phyloP scores from a whole-genome alignment of 805 yeast genomes.

The Teunomyces panamensis region DNA sequence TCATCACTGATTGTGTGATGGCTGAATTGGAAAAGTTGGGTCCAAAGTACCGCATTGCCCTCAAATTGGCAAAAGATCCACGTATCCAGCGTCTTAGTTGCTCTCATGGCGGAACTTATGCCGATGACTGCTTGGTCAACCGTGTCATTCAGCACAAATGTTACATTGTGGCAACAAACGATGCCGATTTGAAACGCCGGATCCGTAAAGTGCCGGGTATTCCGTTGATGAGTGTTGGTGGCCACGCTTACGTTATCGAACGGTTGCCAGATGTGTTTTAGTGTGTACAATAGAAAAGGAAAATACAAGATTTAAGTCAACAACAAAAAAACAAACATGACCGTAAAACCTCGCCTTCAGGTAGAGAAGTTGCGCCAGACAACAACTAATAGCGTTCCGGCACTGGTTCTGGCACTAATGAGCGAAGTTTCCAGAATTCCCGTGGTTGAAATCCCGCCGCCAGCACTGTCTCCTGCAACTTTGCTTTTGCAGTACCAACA shows the following conservation, averaged over 20 bases:
- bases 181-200: slow-evolving; percentile 93
- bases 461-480: not conserved
- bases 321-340: not conserved
- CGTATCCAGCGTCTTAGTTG: slow-evolving; percentile 84
- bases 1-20: slow-evolving; percentile 95
- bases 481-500: not conserved
- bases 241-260: slow-evolving; percentile 87
- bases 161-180: slow-evolving; percentile 95
- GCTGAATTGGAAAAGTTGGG: slow-evolving; percentile 97
- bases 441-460: not conserved
- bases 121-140: slow-evolving; percentile 94
- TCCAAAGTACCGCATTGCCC: slow-evolving; percentile 89
- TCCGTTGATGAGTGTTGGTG: slow-evolving; percentile 95
- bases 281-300: not conserved
- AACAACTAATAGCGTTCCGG: not conserved
- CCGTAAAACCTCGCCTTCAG: not conserved
- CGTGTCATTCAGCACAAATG: slow-evolving; percentile 96
- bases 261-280: slow-evolving; percentile 91
- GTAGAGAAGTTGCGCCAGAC: not conserved
- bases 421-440: too few relatives aligned
- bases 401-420: too few relatives aligned
- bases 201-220: slow-evolving; percentile 96
- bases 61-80: slow-evolving; percentile 90
- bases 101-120: slow-evolving; percentile 93
- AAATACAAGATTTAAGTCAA: not conserved